These are phyloP conservation scores for Phytopythium oedochilum DNA, from an alignment of 352 stramenopile species.

Conservation along the genomic window DNA sequence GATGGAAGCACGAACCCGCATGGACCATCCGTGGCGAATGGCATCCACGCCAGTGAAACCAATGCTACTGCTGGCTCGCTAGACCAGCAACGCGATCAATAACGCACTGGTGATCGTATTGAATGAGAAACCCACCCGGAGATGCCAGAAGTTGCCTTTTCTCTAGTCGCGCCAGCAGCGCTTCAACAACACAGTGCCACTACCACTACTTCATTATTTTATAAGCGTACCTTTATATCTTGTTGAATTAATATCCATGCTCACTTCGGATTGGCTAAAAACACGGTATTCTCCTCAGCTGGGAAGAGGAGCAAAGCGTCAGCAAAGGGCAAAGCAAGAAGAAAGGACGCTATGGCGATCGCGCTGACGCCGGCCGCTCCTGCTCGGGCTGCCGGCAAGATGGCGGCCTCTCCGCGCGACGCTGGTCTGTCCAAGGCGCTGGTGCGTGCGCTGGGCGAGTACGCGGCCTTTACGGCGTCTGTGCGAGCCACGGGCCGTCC, in stretches of 20 bases:
- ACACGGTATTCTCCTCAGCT: neutral
- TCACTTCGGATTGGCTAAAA: neutral
- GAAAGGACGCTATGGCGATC: neutral
- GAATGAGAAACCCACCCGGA: too few relatives aligned
- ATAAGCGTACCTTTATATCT: neutral
- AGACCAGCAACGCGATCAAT: too few relatives aligned
- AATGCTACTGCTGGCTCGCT: too few relatives aligned
- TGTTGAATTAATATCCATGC: neutral
- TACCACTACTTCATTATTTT: neutral
- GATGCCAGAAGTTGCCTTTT: neutral
- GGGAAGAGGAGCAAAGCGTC: neutral
- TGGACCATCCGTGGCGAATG: too few relatives aligned
- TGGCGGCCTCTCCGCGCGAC: neutral
- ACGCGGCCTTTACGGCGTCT: conserved; percentile 29
- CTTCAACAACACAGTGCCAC: neutral
- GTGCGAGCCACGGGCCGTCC: conserved; percentile 9
- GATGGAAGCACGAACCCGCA: neutral
- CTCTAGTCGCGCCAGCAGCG: neutral
- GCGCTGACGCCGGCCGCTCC: neutral
- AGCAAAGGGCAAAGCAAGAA: neutral
- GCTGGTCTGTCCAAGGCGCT: conserved; percentile 13
- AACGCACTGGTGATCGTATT: too few relatives aligned
- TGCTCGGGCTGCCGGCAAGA: neutral
- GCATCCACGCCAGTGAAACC: too few relatives aligned
- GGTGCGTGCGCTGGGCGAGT: conserved; percentile 56